Base-by-base conservation (phyloP, 768 basidiomycete species). In the Collybiopsis confluens region DNA sequence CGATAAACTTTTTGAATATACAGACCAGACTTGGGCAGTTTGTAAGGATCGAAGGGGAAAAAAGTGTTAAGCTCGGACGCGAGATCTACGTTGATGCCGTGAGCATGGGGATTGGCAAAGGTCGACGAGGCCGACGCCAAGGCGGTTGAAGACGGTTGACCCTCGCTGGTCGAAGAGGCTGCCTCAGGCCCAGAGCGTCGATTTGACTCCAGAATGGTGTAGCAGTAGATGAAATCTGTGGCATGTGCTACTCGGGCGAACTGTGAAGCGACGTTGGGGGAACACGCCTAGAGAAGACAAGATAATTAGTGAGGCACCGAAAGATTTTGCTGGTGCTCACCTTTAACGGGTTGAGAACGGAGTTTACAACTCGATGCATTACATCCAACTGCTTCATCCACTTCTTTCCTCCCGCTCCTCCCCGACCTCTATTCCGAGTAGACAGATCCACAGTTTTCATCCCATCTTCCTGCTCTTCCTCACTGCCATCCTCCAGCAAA, bases 41-140 rank as follows among this genome's bases (percentile, higher is more conserved):
- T 89, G 73, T 92, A 98, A 2, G 97, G 97, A 68, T 99, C 97
- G 65, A 99, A 99, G 0, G 97, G 97, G 75, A 99, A 99, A 74
- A 98, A 98, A 10, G 86, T 84, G 64, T 92, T 93, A 52, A 98
- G 76, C 56, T 95, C 92, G 8, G 80, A 74, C 47, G 80, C 80
- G 55, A 75, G 61, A 45, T 70, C 69, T 46, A 65, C 70, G 7
- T 68, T 70, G 16, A 71, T 59, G 26, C 68, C 57, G 30, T 33
- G 30, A 13, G 30, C 9, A 16, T 15, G 30, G 20, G 21, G 21
- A 15, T 48, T 11, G 4, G 35, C 24, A 15, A 48, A 21, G 6
- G 47, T 21, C 10, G 60, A 62, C 18, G n/a, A 59, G 63, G 56
- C 60, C 64, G n/a, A 64, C 51, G 16, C 54, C 57, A 11, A 46